Evolutionary conservation across 192 early-diverging fungal genomes (phyloP), one percentile per base, ranked within the genome.

Genomic region (Paraglomus brasilianum): DNA sequence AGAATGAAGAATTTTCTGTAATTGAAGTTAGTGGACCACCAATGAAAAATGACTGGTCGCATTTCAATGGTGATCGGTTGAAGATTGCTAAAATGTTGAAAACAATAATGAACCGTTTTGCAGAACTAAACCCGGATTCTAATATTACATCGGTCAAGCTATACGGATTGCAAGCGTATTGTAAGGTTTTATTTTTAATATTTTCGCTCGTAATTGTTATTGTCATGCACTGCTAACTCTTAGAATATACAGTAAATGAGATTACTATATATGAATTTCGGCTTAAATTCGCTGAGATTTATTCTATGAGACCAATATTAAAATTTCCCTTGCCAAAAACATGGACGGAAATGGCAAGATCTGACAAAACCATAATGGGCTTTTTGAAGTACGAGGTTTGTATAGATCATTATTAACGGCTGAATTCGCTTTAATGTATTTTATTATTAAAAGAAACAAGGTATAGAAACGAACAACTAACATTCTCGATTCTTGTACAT

Each of bases 311-410:
- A 39, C 36, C 39, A 51, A 10, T 66, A 39, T 66, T 66, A 51
- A 66, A 22, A 39, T 45, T 66, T 49, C 41, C 45, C n/a, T 15
- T 64, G 19, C 46, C 62, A 14, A 66, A 66, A n/a, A 51, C 36
- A 7, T 66, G 45, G 30, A 66, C 47, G 19, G 36, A 66, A 39
- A 66, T 66, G 48, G 40, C n/a, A 39, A 48, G 50, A 3, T 24
- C 30, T 5, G 8, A 49, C 40, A 39, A 52, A 49, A 17, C 63
- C 42, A 39, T 65, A 49, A 65, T 65, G n/a, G 46, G 45, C 13
- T 47, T 65, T 21, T 65, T 65, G 63, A 65, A 65, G 30, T 65
- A 49, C 39, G 47, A 65, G 46, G 47, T 66, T 66, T n/a, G 24
- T 65, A 65, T 65, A 49, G 17, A 3, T 30, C 30, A 30, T 30